Conservation (phyloP, 2,329 filamentous ascomycete genomes). For the Zymoseptoria tritici region DNA sequence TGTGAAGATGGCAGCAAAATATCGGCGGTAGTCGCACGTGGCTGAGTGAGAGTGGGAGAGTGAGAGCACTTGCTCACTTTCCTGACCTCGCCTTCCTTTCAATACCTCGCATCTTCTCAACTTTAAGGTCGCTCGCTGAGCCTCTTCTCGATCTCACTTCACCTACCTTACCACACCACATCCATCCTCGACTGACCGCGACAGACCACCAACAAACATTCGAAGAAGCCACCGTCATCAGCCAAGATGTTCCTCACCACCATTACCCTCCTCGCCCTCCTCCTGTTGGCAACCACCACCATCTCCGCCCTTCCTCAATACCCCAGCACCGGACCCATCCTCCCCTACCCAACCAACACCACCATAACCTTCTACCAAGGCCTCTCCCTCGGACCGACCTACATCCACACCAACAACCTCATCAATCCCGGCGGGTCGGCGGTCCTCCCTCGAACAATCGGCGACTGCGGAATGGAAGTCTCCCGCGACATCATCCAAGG, state of each 20-base stretch:
- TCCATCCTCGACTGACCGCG: not conserved
- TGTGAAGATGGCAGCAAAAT: too few species aligned
- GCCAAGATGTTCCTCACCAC: not conserved
- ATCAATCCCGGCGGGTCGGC: constrained; percentile 5
- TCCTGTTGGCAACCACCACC: too few species aligned
- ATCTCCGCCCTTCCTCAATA: constrained; percentile 4
- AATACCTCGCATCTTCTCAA: too few species aligned
- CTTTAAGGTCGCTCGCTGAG: too few species aligned
- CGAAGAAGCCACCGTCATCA: too few species aligned
- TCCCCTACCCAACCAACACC: constrained; percentile 6
- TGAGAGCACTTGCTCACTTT: too few species aligned
- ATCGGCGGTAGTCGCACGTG: too few species aligned
- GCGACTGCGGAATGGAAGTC: constrained; percentile 11
- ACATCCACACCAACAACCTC: not conserved
- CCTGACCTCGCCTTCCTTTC: too few species aligned
- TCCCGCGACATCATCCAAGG: constrained; percentile 9
- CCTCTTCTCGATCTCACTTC: too few species aligned
- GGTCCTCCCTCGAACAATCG: not conserved
- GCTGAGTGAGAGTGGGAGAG: too few species aligned
- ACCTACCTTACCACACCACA: not conserved
- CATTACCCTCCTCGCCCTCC: not conserved
- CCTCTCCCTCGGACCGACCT: not conserved
- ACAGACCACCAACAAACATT: too few species aligned
- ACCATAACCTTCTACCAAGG: constrained; percentile 9
- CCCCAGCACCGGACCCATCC: constrained; percentile 2